Base-by-base conservation (phyloP, 768 basidiomycete genomes). In the Kwoniella dendrophila region DNA sequence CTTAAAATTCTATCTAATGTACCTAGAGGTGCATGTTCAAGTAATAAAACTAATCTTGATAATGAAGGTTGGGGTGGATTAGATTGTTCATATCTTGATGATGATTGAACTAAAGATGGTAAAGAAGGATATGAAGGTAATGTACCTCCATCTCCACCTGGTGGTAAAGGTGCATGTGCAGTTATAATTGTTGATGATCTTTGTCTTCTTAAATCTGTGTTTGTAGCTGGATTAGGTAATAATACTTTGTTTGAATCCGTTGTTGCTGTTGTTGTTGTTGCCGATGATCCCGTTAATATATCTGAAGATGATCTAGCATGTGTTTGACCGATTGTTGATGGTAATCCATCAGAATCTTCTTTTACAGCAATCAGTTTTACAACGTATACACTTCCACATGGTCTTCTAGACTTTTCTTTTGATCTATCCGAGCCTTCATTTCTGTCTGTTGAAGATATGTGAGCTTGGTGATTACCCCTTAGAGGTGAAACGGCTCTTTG, bases 1-100 rank as follows among this genome's bases (percentile, higher is more conserved):
- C 70, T 59, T n/a, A 78, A 51, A 36, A 78, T 70, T 24, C 64
- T 56, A 44, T 75, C 77, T 41, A 79, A 52, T 10, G 77, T 78
- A 1, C 78, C 78, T 3, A 72, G 52, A 0, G 68, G 54, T 4
- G 68, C 69, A 54, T 76, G 71, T 54, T 76, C 74, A 8, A 79
- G 52, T n/a, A 78, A 55, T 26, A 79, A 62, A 8, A 73, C 72
- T 33, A 74, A 58, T 27, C 73, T 48, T 10, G 67, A 70, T 2
- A 67, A 14, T 6, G 69, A 45, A 10, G 63, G 56, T 43, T 43
- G 41, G n/a, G 53, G 48, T 4, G 51, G 22, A 6, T 43, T 29
- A 24, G 22, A 6, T 33, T 49, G 56, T n/a, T 67, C 47, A 24
- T 55, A 20, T 30, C 62, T 38, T 34, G 54, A n/a, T n/a, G n/a